phyloP scores from a whole-genome alignment of 768 basidiomycete genomes.

The Psilocybe azurescens region DNA sequence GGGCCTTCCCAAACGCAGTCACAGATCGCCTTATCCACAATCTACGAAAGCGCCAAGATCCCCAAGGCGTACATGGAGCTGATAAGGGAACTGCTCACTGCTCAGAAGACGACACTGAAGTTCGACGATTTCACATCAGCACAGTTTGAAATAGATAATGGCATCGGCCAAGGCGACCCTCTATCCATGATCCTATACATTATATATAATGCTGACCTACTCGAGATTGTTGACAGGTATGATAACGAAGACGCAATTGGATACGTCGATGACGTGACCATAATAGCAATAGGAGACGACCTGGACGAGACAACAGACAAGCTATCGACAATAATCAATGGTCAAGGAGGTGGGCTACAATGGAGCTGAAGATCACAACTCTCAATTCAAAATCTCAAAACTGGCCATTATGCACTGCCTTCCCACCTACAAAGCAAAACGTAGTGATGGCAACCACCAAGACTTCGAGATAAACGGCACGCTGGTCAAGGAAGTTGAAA shows the following conservation, averaged over 20 bases:
- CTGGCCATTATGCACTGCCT: conserved; percentile 22
- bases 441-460: too few species aligned
- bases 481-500: conserved; percentile 13
- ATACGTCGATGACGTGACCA: conserved; percentile 34
- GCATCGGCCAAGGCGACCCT: conserved; percentile 30
- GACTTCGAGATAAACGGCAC: too few species aligned
- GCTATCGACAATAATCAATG: conserved; percentile 32
- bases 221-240: conserved; percentile 12
- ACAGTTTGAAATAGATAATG: conserved; percentile 17
- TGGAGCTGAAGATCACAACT: conserved; percentile 35
- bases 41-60: conserved; percentile 29
- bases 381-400: conserved; percentile 36
- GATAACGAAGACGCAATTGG: conserved; percentile 23
- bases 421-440: too few species aligned
- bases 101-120: conserved; percentile 15
- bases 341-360: conserved; percentile 22
- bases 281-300: conserved; percentile 27
- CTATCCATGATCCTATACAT: conserved; percentile 29
- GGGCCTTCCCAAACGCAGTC: conserved; percentile 47
- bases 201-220: conserved; percentile 30
- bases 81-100: conserved; percentile 21
- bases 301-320: conserved; percentile 27
- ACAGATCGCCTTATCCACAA: conserved; percentile 34
- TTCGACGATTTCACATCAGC: conserved; percentile 26
- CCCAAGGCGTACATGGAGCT: conserved; percentile 28